These are phyloP conservation scores for Reticulascus tulasneorum DNA, from an alignment of 2,329 filamentous ascomycete species.

Conservation along the genomic window DNA sequence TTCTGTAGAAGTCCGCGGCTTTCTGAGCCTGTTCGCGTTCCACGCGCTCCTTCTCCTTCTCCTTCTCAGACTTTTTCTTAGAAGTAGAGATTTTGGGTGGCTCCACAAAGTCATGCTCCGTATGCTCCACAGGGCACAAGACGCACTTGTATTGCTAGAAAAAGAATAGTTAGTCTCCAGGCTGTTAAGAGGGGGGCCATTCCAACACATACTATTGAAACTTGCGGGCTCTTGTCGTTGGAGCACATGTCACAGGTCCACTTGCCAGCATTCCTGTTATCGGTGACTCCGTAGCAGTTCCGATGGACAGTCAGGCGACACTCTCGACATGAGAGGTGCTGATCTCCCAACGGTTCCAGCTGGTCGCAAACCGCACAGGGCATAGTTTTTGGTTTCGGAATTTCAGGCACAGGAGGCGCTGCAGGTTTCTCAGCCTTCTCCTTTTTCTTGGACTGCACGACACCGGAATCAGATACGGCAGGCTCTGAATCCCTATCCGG, in stretches of 20 bases:
- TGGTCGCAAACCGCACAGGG: conserved; percentile 83
- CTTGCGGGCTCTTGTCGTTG: conserved; percentile 87
- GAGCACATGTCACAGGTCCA: conserved; percentile 96
- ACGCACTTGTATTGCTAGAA: conserved; percentile 83
- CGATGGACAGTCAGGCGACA: conserved; percentile 90
- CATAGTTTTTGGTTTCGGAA: conserved; percentile 72
- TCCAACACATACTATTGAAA: conserved; percentile 70
- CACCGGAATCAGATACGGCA: conserved; percentile 40
- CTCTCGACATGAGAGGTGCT: conserved; percentile 75
- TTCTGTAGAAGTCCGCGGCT: conserved; percentile 76
- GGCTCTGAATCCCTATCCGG: conserved; percentile 49
- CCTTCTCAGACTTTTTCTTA: conserved; percentile 87
- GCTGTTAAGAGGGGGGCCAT: background rate
- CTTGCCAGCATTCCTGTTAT: conserved; percentile 66
- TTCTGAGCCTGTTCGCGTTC: conserved; percentile 81
- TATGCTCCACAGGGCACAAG: conserved; percentile 79
- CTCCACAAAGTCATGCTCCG: conserved; percentile 79
- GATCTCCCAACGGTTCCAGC: conserved; percentile 66
- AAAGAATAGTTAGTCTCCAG: conserved; percentile 16
- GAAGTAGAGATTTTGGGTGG: conserved; percentile 72
- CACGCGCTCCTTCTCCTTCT: conserved; percentile 79
- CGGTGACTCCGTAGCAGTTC: conserved; percentile 81
- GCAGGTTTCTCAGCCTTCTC: conserved; percentile 55
- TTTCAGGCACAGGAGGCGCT: conserved; percentile 65
- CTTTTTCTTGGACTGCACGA: conserved; percentile 48